These are phyloP conservation scores for Phytophthora citricola DNA, from an alignment of 352 stramenopile species.

Conservation along the genomic window DNA sequence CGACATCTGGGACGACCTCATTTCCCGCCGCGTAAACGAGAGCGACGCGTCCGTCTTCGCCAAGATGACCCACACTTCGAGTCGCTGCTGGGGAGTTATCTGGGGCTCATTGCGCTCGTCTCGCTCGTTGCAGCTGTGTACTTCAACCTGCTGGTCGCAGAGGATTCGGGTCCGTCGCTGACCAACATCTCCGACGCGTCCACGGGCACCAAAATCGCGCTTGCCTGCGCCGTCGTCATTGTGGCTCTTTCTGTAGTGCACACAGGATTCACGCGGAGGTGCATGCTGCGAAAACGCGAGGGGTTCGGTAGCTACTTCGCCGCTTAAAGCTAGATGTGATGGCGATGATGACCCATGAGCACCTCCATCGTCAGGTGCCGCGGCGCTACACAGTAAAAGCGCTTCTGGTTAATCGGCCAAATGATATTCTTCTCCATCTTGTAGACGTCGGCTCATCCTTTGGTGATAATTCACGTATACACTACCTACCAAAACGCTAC, in stretches of 20 bases:
- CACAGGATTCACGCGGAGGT: constrained; percentile 73
- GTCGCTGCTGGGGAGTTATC: constrained; percentile 91
- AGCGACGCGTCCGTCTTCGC: constrained; percentile 90
- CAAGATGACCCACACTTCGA: constrained; percentile 92
- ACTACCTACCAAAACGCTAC: constrained; percentile 24
- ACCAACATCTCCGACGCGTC: constrained; percentile 61
- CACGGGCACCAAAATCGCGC: constrained; percentile 61
- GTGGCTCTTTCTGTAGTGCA: constrained; percentile 70
- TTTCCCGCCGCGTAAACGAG: constrained; percentile 87
- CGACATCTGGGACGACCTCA: constrained; percentile 92
- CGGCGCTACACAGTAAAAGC: background rate
- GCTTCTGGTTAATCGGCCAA: constrained; percentile 5
- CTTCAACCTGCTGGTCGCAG: constrained; percentile 80
- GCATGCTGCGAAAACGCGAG: constrained; percentile 65
- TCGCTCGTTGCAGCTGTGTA: constrained; percentile 84
- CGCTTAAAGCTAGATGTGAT: constrained; percentile 29
- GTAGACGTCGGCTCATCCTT: constrained; percentile 10
- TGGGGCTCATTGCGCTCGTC: constrained; percentile 80
- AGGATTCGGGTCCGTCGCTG: constrained; percentile 58
- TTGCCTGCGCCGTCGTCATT: constrained; percentile 52
- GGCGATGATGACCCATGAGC: constrained; percentile 1
- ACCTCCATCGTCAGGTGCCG: constrained; percentile 3
- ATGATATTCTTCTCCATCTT: constrained; percentile 21
- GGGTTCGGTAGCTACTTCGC: constrained; percentile 45
- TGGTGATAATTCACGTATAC: constrained; percentile 6